Evolutionary conservation across 306 rosid genomes (phyloP), one percentile per base, ranked within the genome.

Genomic region (Quercus parvula): DNA sequence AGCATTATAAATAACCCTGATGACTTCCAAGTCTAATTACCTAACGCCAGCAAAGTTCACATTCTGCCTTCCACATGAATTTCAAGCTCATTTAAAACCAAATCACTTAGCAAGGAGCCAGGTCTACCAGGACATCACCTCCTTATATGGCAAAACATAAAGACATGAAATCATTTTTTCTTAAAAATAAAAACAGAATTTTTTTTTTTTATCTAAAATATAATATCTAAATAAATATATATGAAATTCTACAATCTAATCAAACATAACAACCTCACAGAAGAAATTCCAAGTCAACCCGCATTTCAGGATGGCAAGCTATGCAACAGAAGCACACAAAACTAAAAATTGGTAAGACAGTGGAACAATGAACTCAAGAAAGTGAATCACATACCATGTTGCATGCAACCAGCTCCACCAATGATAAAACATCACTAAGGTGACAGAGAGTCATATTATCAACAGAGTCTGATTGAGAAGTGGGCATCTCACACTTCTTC

Each of bases 391-490:
- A 76, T 91, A 94, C 98, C 97, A 72, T 82, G 82, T 80, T 83
- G 87, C 76, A 78, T 61, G 95, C 92, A 61, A 91, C 85, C 63
- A 94, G 84, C 91, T 94, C 99, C 88, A 94, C 82, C 86, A 94
- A 82, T 10, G 99, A 88, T n/a, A 91, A 72, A 66, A 86, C 85
- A 82, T 92, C 91, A 24, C 77, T 78, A 74, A 92, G 82, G 75
- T 76, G 77, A 27, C 88, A 86, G 18, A 86, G 55, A 83, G 75
- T 31, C 56, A 33, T 67, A 38, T 61, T 80, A 74, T 66, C 69
- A 73, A 62, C 52, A 30, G 56, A 56, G 46, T 51, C 77, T 54
- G 91, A 74, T 73, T 68, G 83, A 70, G 84, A 49, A 80, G 85
- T 74, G 81, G 85, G 79, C 71, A 56, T 49, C 75, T 24, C 41